Evolutionary conservation across 805 yeast species (phyloP).

Genomic region (Starmerella roubikii): DNA sequence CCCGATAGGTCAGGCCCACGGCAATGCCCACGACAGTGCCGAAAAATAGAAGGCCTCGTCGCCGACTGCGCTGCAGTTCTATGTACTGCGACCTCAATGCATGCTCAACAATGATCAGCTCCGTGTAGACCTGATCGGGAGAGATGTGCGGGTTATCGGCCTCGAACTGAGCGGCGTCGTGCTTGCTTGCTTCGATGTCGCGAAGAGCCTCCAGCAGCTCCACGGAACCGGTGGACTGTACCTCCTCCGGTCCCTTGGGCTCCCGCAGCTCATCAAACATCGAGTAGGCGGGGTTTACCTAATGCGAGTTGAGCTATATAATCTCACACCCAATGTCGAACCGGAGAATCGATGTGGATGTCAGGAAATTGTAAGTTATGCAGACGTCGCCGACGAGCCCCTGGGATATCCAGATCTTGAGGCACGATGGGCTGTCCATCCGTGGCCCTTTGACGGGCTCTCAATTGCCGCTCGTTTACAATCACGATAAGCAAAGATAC

Average conservation of each 20-base stretch:
- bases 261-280: background rate
- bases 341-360: slow-evolving; percentile 84
- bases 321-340: slow-evolving; percentile 22
- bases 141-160: background rate
- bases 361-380: slow-evolving; percentile 69
- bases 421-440: too few species aligned
- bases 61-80: slow-evolving; percentile 53
- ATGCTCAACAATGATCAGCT: slow-evolving; percentile 73
- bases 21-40: slow-evolving; percentile 21
- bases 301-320: background rate
- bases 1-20: slow-evolving; percentile 24
- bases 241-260: background rate
- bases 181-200: too few species aligned
- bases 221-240: too few species aligned
- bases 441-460: too few species aligned
- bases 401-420: too few species aligned
- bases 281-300: background rate
- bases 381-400: too few species aligned
- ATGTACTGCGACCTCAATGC: slow-evolving; percentile 66
- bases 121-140: slow-evolving; percentile 24
- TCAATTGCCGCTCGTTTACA: too few species aligned
- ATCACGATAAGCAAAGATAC: slow-evolving; percentile 1
- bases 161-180: too few species aligned
- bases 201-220: too few species aligned
- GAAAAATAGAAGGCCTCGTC: slow-evolving; percentile 45